Percentiles rank a stretch among this genome's conserved stretches.
Conservation (phyloP, 2,329 filamentous ascomycete genomes). For the Pseudogymnoascus sp. region DNA sequence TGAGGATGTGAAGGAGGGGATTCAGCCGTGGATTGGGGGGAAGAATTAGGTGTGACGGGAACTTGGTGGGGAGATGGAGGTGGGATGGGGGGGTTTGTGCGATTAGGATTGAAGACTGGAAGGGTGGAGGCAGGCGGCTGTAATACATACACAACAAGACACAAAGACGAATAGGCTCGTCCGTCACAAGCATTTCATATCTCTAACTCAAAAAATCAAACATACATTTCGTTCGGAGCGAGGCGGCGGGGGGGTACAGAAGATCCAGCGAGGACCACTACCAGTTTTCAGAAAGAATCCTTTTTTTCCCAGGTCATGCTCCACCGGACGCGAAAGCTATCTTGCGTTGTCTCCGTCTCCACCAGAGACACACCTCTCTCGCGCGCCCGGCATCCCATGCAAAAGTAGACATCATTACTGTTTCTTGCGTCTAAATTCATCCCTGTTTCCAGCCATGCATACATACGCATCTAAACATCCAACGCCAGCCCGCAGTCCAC, state of each 20-base stretch:
- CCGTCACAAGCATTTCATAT: slow-evolving; percentile 1
- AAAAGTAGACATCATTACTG: background rate
- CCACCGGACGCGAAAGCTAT: background rate
- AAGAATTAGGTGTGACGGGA: slow-evolving; percentile 19
- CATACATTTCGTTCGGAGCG: background rate
- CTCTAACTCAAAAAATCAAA: background rate
- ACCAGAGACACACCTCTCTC: background rate
- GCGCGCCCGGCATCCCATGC: background rate
- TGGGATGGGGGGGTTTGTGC: background rate
- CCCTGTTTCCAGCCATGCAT: background rate
- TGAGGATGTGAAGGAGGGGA: slow-evolving; percentile 40
- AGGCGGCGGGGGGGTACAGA: background rate
- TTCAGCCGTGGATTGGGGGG: slow-evolving; percentile 40
- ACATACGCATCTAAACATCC: background rate
- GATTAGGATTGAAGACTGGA: slow-evolving; percentile 1
- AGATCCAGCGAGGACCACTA: background rate
- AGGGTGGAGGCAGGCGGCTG: slow-evolving; percentile 5
- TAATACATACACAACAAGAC: background rate
- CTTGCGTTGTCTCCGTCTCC: background rate
- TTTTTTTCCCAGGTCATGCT: background rate
- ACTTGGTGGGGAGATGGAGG: background rate
- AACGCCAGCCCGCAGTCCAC: background rate
- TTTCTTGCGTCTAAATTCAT: background rate
- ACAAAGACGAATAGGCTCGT: background rate
- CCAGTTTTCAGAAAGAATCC: background rate